phyloP scores from a whole-genome alignment of 2,329 filamentous ascomycete genomes.

The Microsporum ferrugineum region DNA sequence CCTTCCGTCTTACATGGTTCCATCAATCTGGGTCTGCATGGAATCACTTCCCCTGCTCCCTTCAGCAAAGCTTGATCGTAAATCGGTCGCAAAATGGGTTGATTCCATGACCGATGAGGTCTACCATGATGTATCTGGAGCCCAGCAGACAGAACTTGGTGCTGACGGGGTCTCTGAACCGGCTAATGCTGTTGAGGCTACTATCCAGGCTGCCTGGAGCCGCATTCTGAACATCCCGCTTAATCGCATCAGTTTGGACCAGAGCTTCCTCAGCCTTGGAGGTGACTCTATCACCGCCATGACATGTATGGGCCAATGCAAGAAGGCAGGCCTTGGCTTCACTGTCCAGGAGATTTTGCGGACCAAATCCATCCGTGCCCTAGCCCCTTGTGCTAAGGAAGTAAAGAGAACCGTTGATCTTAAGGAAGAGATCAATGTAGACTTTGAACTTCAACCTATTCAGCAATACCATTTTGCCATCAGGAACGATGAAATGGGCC shows the following conservation, averaged over 20 bases:
- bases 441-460: conserved; percentile 19
- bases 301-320: conserved; percentile 39
- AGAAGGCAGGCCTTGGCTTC: conserved; percentile 35
- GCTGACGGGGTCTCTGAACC: conserved; percentile 6
- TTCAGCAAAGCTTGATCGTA: conserved; percentile 38
- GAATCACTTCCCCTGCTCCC: conserved; percentile 33
- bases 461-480: conserved; percentile 17
- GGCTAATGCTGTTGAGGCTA: conserved; percentile 21
- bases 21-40: conserved; percentile 37
- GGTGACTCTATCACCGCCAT: conserved; percentile 43
- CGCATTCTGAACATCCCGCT: conserved; percentile 30
- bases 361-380: conserved; percentile 35
- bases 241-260: conserved; percentile 23
- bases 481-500: conserved; percentile 8
- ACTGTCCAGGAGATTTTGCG: conserved; percentile 40
- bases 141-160: neutral
- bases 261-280: conserved; percentile 36
- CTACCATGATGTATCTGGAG: conserved; percentile 11
- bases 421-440: conserved; percentile 12
- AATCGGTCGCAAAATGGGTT: conserved; percentile 28
- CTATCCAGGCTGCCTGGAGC: conserved; percentile 26
- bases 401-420: conserved; percentile 24
- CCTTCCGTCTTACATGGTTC: conserved; percentile 40
- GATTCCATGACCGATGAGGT: conserved; percentile 21
- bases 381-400: conserved; percentile 23